Base-by-base conservation (phyloP, 2,329 filamentous ascomycete genomes). In the Pseudogymnoascus sp. region DNA sequence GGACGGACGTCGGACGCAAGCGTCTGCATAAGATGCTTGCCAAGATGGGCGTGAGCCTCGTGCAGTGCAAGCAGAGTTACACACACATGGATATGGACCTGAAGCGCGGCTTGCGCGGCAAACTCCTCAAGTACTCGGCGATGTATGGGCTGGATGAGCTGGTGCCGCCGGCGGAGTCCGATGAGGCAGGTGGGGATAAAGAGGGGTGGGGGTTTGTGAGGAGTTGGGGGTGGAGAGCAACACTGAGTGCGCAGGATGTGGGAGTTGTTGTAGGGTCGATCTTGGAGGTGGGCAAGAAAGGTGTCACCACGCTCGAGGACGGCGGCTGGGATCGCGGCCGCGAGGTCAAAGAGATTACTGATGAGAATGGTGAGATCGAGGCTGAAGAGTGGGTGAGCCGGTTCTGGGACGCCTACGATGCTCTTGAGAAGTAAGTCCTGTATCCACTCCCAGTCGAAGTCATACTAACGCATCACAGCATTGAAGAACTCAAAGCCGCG, bases 41-140 rank as follows among this genome's bases (percentile, higher is more conserved):
- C 47, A 99, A 97, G 76, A 99, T 99, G 93, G 95, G 95, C 33
- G 90, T 99, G 63, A 96, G 91, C 71, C 80, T 97, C 38, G 89
- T 88, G 4, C 93, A 99, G 77, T 96, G 93, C 77, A 93, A 91
- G 71, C 95, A 97, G 76, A 93, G 87, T 73, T 99, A 97, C 74
- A 91, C 92, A 0, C 95, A 99, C 75, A 97, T 99, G 93, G 93
- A 97, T 76, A 96, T 97, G 87, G 88, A 96, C 75, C 79, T 99
- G 35, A 99, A 97, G 77, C 87, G 91, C 4, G 90, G 91, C 31
- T 78, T 97, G 31, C 87, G 93, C 44, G 85, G 90, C 59, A 91
- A 96, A 65, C 82, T 99, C 1, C 81, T 97, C 19, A 93, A 93
- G 71, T 97, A 96, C 73, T 93, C 93, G 0, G 91, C 91, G 1